A percentile compares a stretch with the other conserved stretches of the same genome.
phyloP scores from a whole-genome alignment of 2,329 filamentous ascomycete genomes.

The Aspergillus sp. region DNA sequence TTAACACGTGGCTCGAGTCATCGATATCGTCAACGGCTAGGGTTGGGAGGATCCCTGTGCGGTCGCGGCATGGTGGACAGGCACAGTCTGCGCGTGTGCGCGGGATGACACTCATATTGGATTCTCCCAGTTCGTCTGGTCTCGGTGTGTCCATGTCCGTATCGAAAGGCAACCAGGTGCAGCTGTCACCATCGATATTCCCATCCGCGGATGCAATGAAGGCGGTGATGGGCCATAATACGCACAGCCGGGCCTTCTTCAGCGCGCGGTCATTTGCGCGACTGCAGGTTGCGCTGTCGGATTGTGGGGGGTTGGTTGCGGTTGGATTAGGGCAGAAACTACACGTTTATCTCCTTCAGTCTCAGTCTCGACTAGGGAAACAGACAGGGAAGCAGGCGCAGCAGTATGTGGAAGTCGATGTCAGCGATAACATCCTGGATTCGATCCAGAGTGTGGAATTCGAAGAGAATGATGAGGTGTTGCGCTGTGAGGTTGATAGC shows the following conservation, averaged over 20 bases:
- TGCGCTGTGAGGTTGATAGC: neutral
- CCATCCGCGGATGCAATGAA: neutral
- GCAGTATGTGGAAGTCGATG: neutral
- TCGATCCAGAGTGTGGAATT: neutral
- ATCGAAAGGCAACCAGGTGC: neutral
- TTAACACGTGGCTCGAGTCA: no score
- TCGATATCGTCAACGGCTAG: neutral
- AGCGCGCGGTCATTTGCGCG: neutral
- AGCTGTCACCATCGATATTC: neutral
- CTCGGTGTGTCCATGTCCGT: no score
- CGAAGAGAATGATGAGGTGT: neutral
- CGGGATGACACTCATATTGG: neutral
- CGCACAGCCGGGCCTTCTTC: neutral
- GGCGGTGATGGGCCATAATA: neutral
- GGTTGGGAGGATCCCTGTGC: neutral
- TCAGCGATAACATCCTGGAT: neutral
- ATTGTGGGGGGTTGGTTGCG: neutral
- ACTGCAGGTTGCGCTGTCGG: neutral
- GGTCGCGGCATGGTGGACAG: neutral
- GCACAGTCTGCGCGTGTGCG: neutral
- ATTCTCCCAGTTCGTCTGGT: neutral
- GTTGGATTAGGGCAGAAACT: neutral
- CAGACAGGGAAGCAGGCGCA: neutral
- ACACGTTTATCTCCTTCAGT: neutral
- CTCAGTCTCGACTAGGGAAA: no score